These are phyloP conservation scores for Davidsoniella australis DNA, from an alignment of 2,329 filamentous ascomycete genomes.

Conservation along the genomic window DNA sequence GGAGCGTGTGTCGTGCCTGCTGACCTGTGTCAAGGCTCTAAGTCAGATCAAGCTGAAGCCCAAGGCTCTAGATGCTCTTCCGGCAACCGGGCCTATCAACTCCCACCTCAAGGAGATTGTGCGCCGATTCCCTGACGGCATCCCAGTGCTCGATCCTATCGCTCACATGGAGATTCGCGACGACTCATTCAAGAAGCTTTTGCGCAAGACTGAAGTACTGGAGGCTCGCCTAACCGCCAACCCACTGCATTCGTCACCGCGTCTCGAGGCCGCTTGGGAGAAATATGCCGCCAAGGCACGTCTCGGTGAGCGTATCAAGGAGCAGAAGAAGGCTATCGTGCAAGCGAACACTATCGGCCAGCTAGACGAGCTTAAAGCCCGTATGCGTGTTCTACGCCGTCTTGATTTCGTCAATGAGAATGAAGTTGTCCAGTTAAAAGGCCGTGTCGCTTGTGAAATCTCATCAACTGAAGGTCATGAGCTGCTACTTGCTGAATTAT, in stretches of 20 bases:
- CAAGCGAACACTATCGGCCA: slow-evolving; percentile 79
- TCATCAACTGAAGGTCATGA: slow-evolving; percentile 84
- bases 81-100: slow-evolving; percentile 32
- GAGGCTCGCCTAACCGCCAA: slow-evolving; percentile 81
- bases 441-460: slow-evolving; percentile 92
- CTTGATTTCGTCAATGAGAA: slow-evolving; percentile 90
- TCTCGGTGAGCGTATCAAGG: slow-evolving; percentile 64
- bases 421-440: slow-evolving; percentile 92
- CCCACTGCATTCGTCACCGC: slow-evolving; percentile 77
- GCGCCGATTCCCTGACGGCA: slow-evolving; percentile 78
- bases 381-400: slow-evolving; percentile 85
- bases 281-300: slow-evolving; percentile 71
- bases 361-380: slow-evolving; percentile 86
- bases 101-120: slow-evolving; percentile 63
- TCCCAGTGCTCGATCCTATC: slow-evolving; percentile 78
- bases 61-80: slow-evolving; percentile 11
- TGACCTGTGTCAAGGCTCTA: slow-evolving; percentile 72
- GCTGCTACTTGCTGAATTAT: slow-evolving; percentile 74
- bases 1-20: slow-evolving; percentile 70
- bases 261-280: slow-evolving; percentile 68
- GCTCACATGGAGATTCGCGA: slow-evolving; percentile 94
- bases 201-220: slow-evolving; percentile 91
- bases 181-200: slow-evolving; percentile 79
- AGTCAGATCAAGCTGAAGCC: slow-evolving; percentile 54
- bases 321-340: slow-evolving; percentile 69